Conservation (phyloP, 176 grass and related monocot genomes). For the Secale cereale region DNA sequence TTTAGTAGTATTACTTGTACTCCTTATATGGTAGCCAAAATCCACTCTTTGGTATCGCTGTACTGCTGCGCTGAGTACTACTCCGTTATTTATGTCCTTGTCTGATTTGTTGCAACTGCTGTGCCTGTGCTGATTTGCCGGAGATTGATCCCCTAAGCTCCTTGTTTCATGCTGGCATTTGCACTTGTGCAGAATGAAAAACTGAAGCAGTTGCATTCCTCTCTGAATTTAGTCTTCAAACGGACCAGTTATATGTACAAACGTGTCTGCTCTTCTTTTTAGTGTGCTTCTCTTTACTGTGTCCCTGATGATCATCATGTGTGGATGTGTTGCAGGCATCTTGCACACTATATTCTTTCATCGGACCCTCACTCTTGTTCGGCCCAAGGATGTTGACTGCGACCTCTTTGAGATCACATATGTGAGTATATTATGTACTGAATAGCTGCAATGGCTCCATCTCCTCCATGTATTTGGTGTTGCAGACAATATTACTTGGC, state of each 20-base stretch:
- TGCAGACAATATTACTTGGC: background rate
- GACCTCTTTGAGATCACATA: constrained; percentile 80
- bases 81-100: background rate
- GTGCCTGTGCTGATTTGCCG: background rate
- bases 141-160: background rate
- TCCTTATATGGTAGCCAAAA: background rate
- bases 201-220: background rate
- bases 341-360: constrained; percentile 93
- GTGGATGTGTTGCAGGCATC: constrained; percentile 56
- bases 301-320: background rate
- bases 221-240: background rate
- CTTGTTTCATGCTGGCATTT: background rate
- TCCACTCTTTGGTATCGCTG: background rate
- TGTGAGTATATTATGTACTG: constrained; percentile 34
- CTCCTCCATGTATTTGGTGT: background rate
- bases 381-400: constrained; percentile 88
- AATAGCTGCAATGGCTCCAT: background rate
- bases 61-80: background rate
- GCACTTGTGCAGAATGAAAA: background rate
- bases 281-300: background rate
- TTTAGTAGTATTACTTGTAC: background rate
- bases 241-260: background rate
- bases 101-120: background rate
- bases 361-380: constrained; percentile 85
- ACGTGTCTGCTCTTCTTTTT: background rate